Evolutionary conservation across 2,329 filamentous ascomycete species (phyloP), one percentile per base, ranked within the genome.

Genomic region (Pestalotiopsis fici): DNA sequence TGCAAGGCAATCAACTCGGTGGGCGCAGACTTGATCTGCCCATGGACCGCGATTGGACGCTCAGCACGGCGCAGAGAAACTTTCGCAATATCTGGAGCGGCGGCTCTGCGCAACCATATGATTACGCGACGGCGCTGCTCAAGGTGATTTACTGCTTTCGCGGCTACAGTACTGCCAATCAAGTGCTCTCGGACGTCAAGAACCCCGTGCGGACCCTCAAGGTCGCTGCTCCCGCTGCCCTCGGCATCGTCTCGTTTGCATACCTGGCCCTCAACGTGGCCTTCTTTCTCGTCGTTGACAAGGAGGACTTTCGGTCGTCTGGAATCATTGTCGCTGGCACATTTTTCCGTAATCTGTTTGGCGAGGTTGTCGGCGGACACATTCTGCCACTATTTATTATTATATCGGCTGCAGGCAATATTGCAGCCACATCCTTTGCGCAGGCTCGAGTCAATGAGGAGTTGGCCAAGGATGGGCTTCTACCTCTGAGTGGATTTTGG

Each of bases 251-350:
- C n/a, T 83, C 84, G 0, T 74, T 87, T 27, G 75, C 86, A 0
- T 90, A 89, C 73, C 84, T 89, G 75, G 79, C 88, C 55, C 82
- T 84, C 75, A 89, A 88, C 73, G 81, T 88, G 39, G 85, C 87
- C 23, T 89, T 88, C 75, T 88, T 89, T 71, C 83, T 86, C 3
- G 87, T 86, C 7, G 86, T 89, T 1, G 84, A 86, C 21, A 84
- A 84, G 68, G 82, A 86, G 5, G 84, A 88, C 66, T 86, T 90
- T 69, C 78, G 83, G 18, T 76, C 78, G 2, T 85, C 85, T 0
- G 87, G 86, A 21, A 83, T 84, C 25, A 83, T 87, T 1, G 83
- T 88, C 2, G 87, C 87, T 0, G 87, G 85, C 0, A 80, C 83
- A 4, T 88, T 89, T 76, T 89, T 90, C 78, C 81, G 83, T 67